A percentile compares a stretch with the other conserved stretches of the same genome.
Conservation (phyloP, 164 flowering plant genomes). For the Akebia trifoliata region DNA sequence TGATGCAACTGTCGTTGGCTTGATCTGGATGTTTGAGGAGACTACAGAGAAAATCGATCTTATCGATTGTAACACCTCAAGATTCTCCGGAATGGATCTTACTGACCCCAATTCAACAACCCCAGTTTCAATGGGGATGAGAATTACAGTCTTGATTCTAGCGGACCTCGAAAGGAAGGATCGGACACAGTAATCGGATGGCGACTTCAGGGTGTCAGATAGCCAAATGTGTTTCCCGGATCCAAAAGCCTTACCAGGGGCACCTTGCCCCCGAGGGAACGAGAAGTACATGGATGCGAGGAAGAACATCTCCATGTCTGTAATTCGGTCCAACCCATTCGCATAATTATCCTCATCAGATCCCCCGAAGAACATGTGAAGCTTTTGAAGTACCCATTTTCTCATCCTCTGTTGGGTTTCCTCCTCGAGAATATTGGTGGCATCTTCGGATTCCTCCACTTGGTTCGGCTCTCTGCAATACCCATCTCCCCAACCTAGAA, state of each 20-base stretch:
- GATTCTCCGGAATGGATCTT: slow-evolving; percentile 59
- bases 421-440: slow-evolving; percentile 36
- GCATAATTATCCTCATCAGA: slow-evolving; percentile 81
- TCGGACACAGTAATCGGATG: slow-evolving; percentile 65
- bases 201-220: slow-evolving; percentile 44
- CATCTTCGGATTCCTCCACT: slow-evolving; percentile 54
- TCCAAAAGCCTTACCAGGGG: slow-evolving; percentile 72
- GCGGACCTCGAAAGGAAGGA: slow-evolving; percentile 80
- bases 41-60: slow-evolving; percentile 57
- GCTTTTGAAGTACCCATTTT: slow-evolving; percentile 76
- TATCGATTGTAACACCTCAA: slow-evolving; percentile 48
- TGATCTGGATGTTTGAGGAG: no score
- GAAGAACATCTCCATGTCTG: slow-evolving; percentile 93
- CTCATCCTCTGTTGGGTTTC: slow-evolving; percentile 78
- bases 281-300: slow-evolving; percentile 95
- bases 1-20: slow-evolving; percentile 15
- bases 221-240: slow-evolving; percentile 74
- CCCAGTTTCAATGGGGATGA: slow-evolving; percentile 78
- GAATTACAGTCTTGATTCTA: slow-evolving; percentile 73
- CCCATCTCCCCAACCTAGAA: slow-evolving; percentile 96
- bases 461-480: slow-evolving; percentile 80
- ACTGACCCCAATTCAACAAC: slow-evolving; percentile 92
- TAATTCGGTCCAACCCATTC: slow-evolving; percentile 67
- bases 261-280: slow-evolving; percentile 80
- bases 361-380: slow-evolving; percentile 72